Conservation (phyloP, 371 early-diverging fungal species). For the Circinella umbellata region DNA sequence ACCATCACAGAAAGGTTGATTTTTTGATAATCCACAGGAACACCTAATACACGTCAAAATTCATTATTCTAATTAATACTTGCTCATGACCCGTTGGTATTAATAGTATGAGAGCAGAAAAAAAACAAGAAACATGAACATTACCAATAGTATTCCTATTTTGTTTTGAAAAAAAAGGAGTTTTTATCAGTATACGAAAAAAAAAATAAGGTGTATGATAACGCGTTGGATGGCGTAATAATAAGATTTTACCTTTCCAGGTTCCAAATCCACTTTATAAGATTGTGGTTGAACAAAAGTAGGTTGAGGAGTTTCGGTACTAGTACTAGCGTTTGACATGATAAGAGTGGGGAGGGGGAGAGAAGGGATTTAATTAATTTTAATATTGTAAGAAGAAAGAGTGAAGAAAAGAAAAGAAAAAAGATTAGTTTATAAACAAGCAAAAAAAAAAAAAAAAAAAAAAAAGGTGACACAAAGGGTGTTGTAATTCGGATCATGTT, state of each 20-base stretch:
- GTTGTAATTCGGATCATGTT: not conserved
- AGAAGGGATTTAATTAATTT: too few species aligned
- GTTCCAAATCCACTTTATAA: conserved; percentile 37
- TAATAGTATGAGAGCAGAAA: not conserved
- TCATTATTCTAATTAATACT: not conserved
- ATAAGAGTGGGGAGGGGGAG: not conserved
- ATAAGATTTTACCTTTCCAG: conserved; percentile 30
- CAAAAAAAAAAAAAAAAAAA: too few species aligned
- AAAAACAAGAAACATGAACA: not conserved
- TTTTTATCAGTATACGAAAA: not conserved
- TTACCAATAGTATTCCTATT: conserved; percentile 41
- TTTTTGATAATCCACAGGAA: conserved; percentile 42
- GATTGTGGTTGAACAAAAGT: conserved; percentile 37
- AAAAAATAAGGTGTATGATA: not conserved
- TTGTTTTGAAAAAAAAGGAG: not conserved
- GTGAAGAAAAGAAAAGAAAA: conserved; percentile 4
- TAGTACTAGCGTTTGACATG: conserved; percentile 18
- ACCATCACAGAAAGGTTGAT: conserved; percentile 45
- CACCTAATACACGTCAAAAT: conserved; percentile 20
- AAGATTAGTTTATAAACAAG: not conserved
- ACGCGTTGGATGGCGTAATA: not conserved
- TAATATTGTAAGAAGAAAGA: conserved; percentile 7
- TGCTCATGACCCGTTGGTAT: not conserved
- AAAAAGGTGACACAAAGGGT: not conserved
- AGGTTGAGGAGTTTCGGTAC: conserved; percentile 21